Conservation (phyloP, 352 stramenopile species). For the Pseudoperonospora humuli region DNA sequence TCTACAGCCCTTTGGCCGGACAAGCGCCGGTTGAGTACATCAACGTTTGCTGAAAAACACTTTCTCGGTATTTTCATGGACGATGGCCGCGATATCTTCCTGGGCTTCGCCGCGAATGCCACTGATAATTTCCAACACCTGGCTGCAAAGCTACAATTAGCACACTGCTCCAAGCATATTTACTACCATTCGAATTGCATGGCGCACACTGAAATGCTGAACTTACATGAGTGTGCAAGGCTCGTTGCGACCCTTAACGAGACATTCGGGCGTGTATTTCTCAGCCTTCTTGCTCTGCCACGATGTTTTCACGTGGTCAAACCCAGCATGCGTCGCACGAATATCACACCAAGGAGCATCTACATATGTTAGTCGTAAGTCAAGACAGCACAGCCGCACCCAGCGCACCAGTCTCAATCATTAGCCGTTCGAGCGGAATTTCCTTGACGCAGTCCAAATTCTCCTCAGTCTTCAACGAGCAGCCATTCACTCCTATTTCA, state of each 20-base stretch:
- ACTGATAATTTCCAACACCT: conserved; percentile 81
- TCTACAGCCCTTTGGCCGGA: neutral
- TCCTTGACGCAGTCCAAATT: conserved; percentile 89
- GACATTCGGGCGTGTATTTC: conserved; percentile 77
- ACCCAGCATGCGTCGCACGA: conserved; percentile 88
- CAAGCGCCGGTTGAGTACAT: too few species aligned
- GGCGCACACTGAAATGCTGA: neutral
- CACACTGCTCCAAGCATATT: neutral
- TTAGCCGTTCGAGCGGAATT: conserved; percentile 88
- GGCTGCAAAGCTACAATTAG: conserved; percentile 27
- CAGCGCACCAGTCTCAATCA: conserved; percentile 90
- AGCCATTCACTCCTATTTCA: conserved; percentile 89
- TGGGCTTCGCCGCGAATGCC: conserved; percentile 45
- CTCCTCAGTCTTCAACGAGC: conserved; percentile 92
- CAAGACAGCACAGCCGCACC: neutral
- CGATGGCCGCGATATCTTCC: conserved; percentile 32
- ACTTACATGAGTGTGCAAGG: conserved; percentile 93
- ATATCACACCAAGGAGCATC: conserved; percentile 97
- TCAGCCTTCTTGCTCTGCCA: conserved; percentile 91
- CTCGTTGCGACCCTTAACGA: conserved; percentile 94
- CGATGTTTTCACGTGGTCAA: conserved; percentile 79
- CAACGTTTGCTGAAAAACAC: conserved; percentile 50
- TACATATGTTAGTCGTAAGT: conserved; percentile 22
- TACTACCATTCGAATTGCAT: neutral
- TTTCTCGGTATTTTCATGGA: conserved; percentile 52